phyloP scores from a whole-genome alignment of 768 basidiomycete genomes.

The Porphyrellus cyaneotinctus region DNA sequence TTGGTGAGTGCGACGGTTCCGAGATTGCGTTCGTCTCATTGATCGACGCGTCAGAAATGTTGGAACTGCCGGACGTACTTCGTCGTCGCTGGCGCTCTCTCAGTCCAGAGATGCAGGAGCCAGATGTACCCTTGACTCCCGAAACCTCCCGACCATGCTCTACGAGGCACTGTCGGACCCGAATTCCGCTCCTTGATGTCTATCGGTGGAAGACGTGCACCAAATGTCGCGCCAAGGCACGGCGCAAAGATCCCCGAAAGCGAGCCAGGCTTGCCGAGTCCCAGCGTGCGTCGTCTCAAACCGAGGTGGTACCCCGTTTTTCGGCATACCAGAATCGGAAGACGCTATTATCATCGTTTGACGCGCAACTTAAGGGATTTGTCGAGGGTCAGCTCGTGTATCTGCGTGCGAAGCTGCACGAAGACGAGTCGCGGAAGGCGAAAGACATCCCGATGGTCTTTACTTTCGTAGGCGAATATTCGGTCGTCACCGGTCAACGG shows the following conservation, averaged over 20 bases:
- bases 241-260: conserved; percentile 3
- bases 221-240: conserved; percentile 31
- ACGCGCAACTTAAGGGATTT: conserved; percentile 16
- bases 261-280: not conserved
- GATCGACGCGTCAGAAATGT: conserved; percentile 6
- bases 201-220: conserved; percentile 41
- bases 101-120: not conserved
- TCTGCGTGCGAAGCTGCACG: conserved; percentile 14
- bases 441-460: conserved; percentile 11
- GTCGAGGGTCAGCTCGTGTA: conserved; percentile 25
- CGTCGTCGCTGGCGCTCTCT: conserved; percentile 8
- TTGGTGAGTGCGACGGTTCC: conserved; percentile 3
- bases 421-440: not conserved
- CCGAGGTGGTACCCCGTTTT: conserved; percentile 12
- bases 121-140: not conserved
- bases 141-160: conserved; percentile 38
- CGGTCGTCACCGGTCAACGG: not conserved
- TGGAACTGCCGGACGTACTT: not conserved
- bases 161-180: conserved; percentile 31
- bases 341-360: conserved; percentile 13
- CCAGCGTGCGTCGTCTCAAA: too few relatives aligned
- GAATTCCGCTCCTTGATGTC: conserved; percentile 35
- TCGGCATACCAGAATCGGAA: conserved; percentile 20
- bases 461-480: conserved; percentile 26
- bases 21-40: conserved; percentile 12